Evolutionary conservation across 805 yeast species (phyloP).

Genomic region (Wickerhamomyces ciferrii): DNA sequence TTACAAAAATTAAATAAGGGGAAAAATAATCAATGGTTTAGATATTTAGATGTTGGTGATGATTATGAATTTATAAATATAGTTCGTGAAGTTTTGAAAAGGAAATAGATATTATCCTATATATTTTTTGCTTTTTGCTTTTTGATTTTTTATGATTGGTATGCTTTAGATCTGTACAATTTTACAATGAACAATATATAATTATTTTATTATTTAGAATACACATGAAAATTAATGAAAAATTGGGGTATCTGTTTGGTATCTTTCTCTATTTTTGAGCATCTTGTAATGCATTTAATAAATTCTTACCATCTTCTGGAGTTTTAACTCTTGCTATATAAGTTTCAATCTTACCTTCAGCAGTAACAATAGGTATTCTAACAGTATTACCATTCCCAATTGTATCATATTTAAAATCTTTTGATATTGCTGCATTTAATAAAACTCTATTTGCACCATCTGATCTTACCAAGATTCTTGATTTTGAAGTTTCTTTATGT

Average conservation of each 20-base stretch:
- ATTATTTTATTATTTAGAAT: too few relatives aligned
- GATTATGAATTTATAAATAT: conserved; percentile 41
- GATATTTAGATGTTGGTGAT: conserved; percentile 43
- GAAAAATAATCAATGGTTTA: conserved; percentile 12
- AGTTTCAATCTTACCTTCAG: conserved; percentile 54
- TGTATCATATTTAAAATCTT: conserved; percentile 52
- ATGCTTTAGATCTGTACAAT: too few relatives aligned
- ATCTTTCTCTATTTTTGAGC: conserved; percentile 3
- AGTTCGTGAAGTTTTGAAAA: conserved; percentile 34
- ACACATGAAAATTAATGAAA: too few relatives aligned
- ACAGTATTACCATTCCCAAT: conserved; percentile 64
- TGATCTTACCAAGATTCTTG: conserved; percentile 75
- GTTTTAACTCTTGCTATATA: conserved; percentile 76
- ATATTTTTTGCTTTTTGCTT: too few relatives aligned
- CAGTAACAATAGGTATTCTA: conserved; percentile 57
- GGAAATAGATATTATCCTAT: too few relatives aligned
- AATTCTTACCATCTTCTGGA: conserved; percentile 55
- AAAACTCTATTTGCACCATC: conserved; percentile 84
- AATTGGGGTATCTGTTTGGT: background rate
- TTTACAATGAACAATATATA: too few relatives aligned
- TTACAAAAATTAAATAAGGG: conserved; percentile 18
- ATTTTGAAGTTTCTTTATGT: conserved; percentile 50
- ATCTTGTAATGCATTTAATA: conserved; percentile 29
- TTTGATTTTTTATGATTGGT: too few relatives aligned
- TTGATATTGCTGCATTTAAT: conserved; percentile 58